Evolutionary conservation across 192 early-diverging fungal genomes (phyloP).

Genomic region (Linnemannia hyalina): DNA sequence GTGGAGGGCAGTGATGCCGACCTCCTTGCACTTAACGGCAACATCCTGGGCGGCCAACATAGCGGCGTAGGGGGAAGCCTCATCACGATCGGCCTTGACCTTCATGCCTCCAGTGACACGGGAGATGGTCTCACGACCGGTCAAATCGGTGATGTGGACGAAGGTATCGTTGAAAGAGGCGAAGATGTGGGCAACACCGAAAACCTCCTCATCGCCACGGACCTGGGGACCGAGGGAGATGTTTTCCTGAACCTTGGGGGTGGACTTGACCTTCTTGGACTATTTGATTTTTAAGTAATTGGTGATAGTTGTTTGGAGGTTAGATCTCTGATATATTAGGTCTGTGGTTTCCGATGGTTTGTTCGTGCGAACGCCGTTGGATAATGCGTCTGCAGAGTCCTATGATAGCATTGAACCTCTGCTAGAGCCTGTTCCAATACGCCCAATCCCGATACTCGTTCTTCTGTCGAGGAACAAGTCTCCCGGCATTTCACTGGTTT

Average conservation of each 20-base stretch:
- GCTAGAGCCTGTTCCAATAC: neutral
- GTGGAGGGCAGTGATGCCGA: conserved; percentile 99
- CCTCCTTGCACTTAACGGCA: conserved; percentile 98
- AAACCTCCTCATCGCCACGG: conserved; percentile 97
- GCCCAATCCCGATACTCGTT: neutral
- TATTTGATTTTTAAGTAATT: neutral
- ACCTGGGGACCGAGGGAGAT: conserved; percentile 97
- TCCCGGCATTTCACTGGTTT: neutral
- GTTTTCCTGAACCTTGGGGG: conserved; percentile 81
- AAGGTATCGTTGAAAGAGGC: conserved; percentile 99
- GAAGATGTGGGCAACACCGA: conserved; percentile 99
- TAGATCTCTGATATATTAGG: neutral
- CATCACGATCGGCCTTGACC: conserved; percentile 99
- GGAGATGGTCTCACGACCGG: conserved; percentile 98
- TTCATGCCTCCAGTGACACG: conserved; percentile 99
- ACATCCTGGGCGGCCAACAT: conserved; percentile 99
- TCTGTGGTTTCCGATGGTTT: neutral
- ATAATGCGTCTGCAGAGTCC: neutral
- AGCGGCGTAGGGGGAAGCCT: conserved; percentile 99
- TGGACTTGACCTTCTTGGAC: conserved; percentile 78
- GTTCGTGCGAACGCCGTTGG: neutral
- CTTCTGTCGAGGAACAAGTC: neutral
- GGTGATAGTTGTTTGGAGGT: neutral
- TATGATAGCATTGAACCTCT: neutral
- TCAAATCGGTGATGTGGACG: conserved; percentile 99